These are phyloP conservation scores for Sporothrix sp. DNA, from an alignment of 2,329 filamentous ascomycete genomes.

Conservation along the genomic window DNA sequence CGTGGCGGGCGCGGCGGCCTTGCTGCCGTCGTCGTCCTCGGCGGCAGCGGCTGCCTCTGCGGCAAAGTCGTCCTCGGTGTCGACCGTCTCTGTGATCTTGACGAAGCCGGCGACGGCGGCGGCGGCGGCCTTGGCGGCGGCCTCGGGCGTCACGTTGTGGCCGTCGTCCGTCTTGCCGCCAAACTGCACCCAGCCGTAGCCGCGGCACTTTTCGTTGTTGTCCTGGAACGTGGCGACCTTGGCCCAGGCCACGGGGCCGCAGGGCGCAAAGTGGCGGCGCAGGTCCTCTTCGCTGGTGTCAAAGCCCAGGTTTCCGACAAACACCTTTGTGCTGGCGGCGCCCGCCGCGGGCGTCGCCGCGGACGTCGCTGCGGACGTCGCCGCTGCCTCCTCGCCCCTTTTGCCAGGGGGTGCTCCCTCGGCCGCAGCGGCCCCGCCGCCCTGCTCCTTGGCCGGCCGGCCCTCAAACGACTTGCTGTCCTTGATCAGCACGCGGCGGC, in stretches of 20 bases:
- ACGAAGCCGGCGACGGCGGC: slow-evolving; percentile 74
- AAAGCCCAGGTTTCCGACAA: slow-evolving; percentile 84
- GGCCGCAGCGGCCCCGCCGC: slow-evolving; percentile 12
- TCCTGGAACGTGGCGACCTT: slow-evolving; percentile 96
- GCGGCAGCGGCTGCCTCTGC: slow-evolving; percentile 36
- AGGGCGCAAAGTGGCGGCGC: slow-evolving; percentile 70
- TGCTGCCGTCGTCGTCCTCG: slow-evolving; percentile 14
- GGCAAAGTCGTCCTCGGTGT: slow-evolving; percentile 53
- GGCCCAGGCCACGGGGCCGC: slow-evolving; percentile 70
- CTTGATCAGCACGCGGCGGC: slow-evolving; percentile 84
- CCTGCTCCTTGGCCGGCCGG: slow-evolving; percentile 41
- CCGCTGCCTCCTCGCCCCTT: slow-evolving; percentile 14
- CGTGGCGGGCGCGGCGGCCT: slow-evolving; percentile 30
- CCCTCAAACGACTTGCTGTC: slow-evolving; percentile 83
- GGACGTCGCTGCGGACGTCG: too few species aligned
- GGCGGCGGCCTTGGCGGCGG: slow-evolving; percentile 61
- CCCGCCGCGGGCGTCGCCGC: slow-evolving; percentile 29
- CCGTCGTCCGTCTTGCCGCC: slow-evolving; percentile 28
- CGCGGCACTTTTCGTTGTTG: slow-evolving; percentile 85
- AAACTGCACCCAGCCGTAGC: slow-evolving; percentile 92
- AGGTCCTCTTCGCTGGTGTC: slow-evolving; percentile 73
- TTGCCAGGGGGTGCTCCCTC: slow-evolving; percentile 25
- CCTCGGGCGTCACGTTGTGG: slow-evolving; percentile 9
- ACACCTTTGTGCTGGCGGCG: slow-evolving; percentile 63
- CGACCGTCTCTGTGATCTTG: slow-evolving; percentile 55